Conservation (phyloP, 805 yeast species). For the Yamadazyma sp. region DNA sequence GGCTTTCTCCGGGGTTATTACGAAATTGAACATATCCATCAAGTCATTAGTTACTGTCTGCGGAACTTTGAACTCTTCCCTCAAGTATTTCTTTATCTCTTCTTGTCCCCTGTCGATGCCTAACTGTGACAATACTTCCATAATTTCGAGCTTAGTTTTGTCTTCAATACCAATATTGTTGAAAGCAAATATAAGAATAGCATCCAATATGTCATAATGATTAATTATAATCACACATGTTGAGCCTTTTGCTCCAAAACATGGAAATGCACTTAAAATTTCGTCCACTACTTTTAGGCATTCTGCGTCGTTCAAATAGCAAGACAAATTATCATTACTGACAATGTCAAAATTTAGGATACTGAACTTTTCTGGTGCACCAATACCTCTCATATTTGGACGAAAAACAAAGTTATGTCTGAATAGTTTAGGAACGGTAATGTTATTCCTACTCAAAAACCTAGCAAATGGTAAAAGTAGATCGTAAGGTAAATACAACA, state of each 20-base stretch:
- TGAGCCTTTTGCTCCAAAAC: conserved; percentile 49
- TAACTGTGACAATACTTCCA: conserved; percentile 70
- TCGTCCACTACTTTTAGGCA: conserved; percentile 81
- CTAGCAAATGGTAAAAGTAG: conserved; percentile 89
- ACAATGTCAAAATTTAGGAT: conserved; percentile 88
- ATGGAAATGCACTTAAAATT: conserved; percentile 62
- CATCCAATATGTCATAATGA: conserved; percentile 77
- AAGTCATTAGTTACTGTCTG: conserved; percentile 81
- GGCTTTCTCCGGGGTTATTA: conserved; percentile 65
- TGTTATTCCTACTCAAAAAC: conserved; percentile 62
- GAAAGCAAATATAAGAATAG: conserved; percentile 63
- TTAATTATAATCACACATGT: conserved; percentile 65
- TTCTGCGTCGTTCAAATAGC: conserved; percentile 79
- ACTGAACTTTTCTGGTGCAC: conserved; percentile 73
- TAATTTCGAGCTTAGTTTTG: conserved; percentile 60
- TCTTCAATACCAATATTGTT: conserved; percentile 74
- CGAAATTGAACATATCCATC: conserved; percentile 71
- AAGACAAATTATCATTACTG: conserved; percentile 41
- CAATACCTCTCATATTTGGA: conserved; percentile 51
- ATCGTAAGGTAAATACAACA: conserved; percentile 86
- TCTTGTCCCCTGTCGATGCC: conserved; percentile 67
- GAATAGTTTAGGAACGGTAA: conserved; percentile 58
- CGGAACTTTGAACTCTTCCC: conserved; percentile 67
- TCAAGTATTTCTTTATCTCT: conserved; percentile 46
- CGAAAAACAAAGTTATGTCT: conserved; percentile 83